Conservation (phyloP, 345 rosid species). For the rapeseed (Brassica napus) region DNA sequence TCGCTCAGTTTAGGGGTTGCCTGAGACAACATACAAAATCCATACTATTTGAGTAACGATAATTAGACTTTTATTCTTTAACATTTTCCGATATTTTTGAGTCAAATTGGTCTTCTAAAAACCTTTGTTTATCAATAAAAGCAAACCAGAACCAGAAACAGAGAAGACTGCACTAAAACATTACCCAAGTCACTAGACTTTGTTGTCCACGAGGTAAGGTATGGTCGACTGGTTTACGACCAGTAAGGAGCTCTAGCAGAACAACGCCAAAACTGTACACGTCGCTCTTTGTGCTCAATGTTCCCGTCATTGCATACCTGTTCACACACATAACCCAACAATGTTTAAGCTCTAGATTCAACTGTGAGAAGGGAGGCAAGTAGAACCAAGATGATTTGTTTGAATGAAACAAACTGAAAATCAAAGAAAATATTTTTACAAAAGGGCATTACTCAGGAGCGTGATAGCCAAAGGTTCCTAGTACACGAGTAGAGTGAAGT, state of each 20-base stretch:
- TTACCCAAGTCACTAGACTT: constrained; percentile 84
- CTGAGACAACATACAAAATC: constrained; percentile 38
- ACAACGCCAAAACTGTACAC: constrained; percentile 87
- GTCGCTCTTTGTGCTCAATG: constrained; percentile 72
- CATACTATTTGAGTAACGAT: constrained; percentile 3
- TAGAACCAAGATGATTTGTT: neutral
- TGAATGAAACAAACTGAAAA: neutral
- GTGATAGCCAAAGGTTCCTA: constrained; percentile 96
- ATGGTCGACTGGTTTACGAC: constrained; percentile 86
- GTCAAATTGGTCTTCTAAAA: neutral
- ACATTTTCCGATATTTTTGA: neutral
- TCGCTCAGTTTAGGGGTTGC: constrained; percentile 82
- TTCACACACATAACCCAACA: neutral
- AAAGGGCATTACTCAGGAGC: constrained; percentile 84
- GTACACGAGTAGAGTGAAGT: constrained; percentile 91
- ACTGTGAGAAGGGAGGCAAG: neutral
- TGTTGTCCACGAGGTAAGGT: constrained; percentile 84
- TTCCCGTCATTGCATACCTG: constrained; percentile 87
- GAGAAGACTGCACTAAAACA: constrained; percentile 10
- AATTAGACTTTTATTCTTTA: neutral
- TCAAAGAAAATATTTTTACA: neutral
- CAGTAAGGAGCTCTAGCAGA: constrained; percentile 76
- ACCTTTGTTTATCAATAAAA: neutral
- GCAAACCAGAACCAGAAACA: neutral
- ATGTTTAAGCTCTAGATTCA: constrained; percentile 1